Conservation (phyloP, 2,329 filamentous ascomycete genomes). For the Claviceps arundinis region DNA sequence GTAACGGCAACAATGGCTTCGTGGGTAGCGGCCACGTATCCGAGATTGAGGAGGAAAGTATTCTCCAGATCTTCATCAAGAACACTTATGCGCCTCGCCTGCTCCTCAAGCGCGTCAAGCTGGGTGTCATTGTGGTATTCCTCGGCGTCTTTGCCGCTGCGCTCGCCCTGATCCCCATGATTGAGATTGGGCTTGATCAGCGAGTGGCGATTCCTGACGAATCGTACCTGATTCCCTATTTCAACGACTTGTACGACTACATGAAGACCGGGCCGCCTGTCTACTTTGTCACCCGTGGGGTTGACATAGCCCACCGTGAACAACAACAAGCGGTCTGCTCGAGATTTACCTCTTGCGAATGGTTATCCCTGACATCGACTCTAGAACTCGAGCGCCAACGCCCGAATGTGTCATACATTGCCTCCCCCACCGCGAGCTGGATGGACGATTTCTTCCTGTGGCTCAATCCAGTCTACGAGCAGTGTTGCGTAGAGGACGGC, state of each 20-base stretch:
- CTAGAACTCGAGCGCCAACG: constrained; percentile 91
- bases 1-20: constrained; percentile 44
- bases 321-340: constrained; percentile 83
- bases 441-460: constrained; percentile 93
- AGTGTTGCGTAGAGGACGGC: constrained; percentile 57
- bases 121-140: constrained; percentile 65
- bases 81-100: constrained; percentile 76
- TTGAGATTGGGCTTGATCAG: constrained; percentile 84
- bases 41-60: constrained; percentile 70
- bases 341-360: constrained; percentile 77
- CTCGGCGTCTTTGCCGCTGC: constrained; percentile 77
- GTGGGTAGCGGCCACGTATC: constrained; percentile 43
- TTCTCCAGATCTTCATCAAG: constrained; percentile 76
- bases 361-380: constrained; percentile 73
- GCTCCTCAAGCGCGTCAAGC: constrained; percentile 68
- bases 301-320: constrained; percentile 62
- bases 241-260: constrained; percentile 90
- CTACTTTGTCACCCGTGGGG: constrained; percentile 79
- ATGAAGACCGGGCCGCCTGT: constrained; percentile 85
- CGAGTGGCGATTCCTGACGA: constrained; percentile 86
- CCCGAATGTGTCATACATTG: constrained; percentile 74
- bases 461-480: constrained; percentile 73
- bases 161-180: constrained; percentile 69
- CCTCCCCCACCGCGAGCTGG: constrained; percentile 85
- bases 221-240: constrained; percentile 91